Evolutionary conservation across 495 filamentous ascomycete genomes (phyloP).

Genomic region (Podospora comata): DNA sequence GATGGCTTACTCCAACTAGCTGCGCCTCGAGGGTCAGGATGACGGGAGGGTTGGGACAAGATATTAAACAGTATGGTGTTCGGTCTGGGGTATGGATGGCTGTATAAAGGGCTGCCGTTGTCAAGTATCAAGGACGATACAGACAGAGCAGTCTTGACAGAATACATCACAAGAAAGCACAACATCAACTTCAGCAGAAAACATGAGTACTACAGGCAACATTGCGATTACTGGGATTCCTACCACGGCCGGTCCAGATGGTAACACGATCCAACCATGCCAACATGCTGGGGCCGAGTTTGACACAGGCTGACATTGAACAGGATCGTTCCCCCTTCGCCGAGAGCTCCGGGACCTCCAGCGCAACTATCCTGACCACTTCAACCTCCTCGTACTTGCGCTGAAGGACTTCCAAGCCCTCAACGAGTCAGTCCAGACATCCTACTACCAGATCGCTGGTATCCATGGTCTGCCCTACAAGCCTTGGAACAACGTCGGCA

Average conservation of each 20-base stretch:
- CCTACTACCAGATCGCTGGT: slow-evolving; percentile 41
- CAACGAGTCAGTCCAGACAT: slow-evolving; percentile 21
- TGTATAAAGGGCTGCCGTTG: neutral
- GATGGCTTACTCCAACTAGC: neutral
- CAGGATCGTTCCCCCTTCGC: slow-evolving; percentile 30
- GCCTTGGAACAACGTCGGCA: slow-evolving; percentile 38
- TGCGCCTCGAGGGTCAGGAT: neutral
- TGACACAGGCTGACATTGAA: neutral
- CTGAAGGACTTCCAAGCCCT: slow-evolving; percentile 26
- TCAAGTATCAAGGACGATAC: neutral
- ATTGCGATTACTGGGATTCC: neutral
- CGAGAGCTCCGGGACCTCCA: slow-evolving; percentile 34
- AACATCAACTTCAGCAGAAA: neutral
- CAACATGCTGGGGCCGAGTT: neutral
- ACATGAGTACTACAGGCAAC: neutral
- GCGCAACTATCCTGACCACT: slow-evolving; percentile 31
- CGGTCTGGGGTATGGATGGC: neutral
- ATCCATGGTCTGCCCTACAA: slow-evolving; percentile 47
- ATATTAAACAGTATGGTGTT: neutral
- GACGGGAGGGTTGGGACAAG: neutral
- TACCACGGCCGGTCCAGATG: neutral
- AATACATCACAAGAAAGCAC: neutral
- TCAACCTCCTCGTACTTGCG: slow-evolving; percentile 33
- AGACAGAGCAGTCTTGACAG: neutral
- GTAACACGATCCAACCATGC: neutral